A percentile compares a stretch with the other conserved stretches of the same genome.
These are phyloP conservation scores for Colletotrichum sp. DNA, from an alignment of 2,329 filamentous ascomycete genomes.

Conservation along the genomic window DNA sequence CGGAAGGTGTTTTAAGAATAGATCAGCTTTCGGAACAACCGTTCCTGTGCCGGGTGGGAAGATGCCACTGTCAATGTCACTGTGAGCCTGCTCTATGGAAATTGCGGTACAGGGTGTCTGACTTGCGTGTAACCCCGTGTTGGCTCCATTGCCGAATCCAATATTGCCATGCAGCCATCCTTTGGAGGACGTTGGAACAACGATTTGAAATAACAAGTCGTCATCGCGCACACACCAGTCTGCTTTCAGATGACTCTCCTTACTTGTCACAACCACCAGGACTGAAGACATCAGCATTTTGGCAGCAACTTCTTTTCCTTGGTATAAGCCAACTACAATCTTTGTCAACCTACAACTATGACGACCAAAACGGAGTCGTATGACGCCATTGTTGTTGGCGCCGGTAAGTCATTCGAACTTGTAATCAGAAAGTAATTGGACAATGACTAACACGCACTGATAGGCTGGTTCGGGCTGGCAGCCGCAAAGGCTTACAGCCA, in stretches of 20 bases:
- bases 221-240: not conserved
- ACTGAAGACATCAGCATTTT: not conserved
- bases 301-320: not conserved
- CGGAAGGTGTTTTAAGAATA: not conserved
- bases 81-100: not conserved
- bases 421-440: not conserved
- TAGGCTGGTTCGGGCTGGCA: slow-evolving; percentile 51
- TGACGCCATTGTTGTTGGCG: slow-evolving; percentile 12
- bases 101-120: not conserved
- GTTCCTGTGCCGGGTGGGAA: not conserved
- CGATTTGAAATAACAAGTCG: not conserved
- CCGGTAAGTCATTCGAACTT: not conserved
- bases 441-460: slow-evolving; percentile 31
- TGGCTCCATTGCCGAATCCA: not conserved
- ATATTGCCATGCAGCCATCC: not conserved
- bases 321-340: not conserved
- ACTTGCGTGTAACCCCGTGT: not conserved
- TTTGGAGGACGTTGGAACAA: not conserved
- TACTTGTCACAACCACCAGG: not conserved
- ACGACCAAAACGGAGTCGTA: not conserved
- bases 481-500: slow-evolving; percentile 58
- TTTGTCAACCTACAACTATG: not conserved
- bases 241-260: not conserved
- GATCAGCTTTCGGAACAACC: not conserved
- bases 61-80: not conserved